phyloP scores from a whole-genome alignment of 208 protist genomes.

The Angomonas deanei region DNA sequence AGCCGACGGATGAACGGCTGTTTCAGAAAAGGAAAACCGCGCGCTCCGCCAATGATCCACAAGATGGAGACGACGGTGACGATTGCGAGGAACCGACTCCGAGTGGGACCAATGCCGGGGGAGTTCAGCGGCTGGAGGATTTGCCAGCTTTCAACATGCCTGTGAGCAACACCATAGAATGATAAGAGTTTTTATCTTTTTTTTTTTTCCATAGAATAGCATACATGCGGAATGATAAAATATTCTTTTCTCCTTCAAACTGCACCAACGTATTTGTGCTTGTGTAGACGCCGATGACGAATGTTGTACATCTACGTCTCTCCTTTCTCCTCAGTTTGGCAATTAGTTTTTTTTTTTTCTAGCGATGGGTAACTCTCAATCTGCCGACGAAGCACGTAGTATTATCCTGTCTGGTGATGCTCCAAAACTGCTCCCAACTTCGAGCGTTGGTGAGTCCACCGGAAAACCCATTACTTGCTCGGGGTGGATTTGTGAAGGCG shows the following conservation, averaged over 20 bases:
- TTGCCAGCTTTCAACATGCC: background rate
- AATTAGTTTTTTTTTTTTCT: too few species aligned
- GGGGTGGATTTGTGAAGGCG: constrained; percentile 23
- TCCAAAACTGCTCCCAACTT: background rate
- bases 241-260: too few species aligned
- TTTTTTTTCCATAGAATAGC: background rate
- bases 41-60: background rate
- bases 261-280: too few species aligned
- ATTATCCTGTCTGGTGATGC: background rate
- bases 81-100: background rate
- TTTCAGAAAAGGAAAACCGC: constrained; percentile 19
- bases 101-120: background rate
- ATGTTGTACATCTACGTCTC: too few species aligned
- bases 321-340: too few species aligned
- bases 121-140: background rate
- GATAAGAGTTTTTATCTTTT: background rate
- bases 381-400: too few species aligned
- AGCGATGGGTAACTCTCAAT: too few species aligned
- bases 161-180: background rate
- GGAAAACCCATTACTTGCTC: constrained; percentile 31
- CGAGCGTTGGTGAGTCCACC: background rate
- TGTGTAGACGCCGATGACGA: too few species aligned
- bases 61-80: background rate
- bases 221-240: background rate
- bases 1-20: constrained; percentile 61